Conservation (phyloP, 805 yeast genomes). For the Limtongozyma cylindracea region DNA sequence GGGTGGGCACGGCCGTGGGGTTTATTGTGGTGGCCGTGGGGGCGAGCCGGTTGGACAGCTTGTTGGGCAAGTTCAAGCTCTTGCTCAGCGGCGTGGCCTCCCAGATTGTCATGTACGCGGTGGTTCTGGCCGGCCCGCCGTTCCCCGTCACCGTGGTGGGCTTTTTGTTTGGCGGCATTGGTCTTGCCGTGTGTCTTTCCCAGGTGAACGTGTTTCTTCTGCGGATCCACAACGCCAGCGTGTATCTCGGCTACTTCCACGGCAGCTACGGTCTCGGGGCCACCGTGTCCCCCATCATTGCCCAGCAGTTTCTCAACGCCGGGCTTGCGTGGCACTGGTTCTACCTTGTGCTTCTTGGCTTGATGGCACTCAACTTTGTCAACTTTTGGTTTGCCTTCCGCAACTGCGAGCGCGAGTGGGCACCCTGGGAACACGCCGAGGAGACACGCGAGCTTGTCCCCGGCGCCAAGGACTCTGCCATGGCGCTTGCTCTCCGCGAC, state of each 20-base stretch:
- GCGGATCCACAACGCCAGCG: conserved; percentile 4
- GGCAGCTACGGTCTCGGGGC: conserved; percentile 7
- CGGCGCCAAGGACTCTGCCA: conserved; percentile 1
- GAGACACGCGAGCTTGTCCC: conserved; percentile 1
- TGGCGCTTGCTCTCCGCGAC: conserved; percentile 10
- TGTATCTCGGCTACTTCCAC: conserved; percentile 4
- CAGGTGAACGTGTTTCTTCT: conserved; percentile 5
- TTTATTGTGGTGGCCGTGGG: conserved; percentile 22
- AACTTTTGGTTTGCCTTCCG: conserved; percentile 16
- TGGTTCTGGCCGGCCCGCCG: conserved; percentile 4
- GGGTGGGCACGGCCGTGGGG: conserved; percentile 34
- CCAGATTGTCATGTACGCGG: conserved; percentile 2
- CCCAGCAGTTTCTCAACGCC: conserved; percentile 22
- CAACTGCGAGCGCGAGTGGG: conserved; percentile 19
- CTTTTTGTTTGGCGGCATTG: conserved; percentile 6
- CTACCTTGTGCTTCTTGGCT: conserved; percentile 20
- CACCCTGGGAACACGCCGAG: conserved; percentile 8
- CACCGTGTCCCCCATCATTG: conserved; percentile 14
- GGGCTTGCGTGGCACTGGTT: conserved; percentile 28
- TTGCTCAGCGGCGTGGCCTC: no score
- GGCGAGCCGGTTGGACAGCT: no score
- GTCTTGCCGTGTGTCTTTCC: conserved; percentile 4
- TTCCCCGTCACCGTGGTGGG: conserved; percentile 5
- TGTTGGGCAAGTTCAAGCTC: no score
- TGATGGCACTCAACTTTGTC: conserved; percentile 7